A percentile compares a stretch with the other conserved stretches of the same genome.
These are phyloP conservation scores for Cadophora sp. DNA, from an alignment of 2,329 filamentous ascomycete species.

Conservation along the genomic window DNA sequence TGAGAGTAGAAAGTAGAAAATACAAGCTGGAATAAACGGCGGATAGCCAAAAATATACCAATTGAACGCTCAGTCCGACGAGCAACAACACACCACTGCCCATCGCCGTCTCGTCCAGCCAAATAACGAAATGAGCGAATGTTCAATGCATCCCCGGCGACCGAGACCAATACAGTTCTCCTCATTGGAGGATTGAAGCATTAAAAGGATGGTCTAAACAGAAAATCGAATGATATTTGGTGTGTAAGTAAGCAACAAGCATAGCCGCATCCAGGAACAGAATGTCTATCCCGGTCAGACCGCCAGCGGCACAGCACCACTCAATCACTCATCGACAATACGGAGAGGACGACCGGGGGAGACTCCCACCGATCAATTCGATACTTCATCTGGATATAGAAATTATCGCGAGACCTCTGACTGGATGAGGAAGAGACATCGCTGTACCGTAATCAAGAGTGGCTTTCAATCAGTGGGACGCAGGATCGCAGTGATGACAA, in stretches of 20 bases:
- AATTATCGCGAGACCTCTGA: neutral
- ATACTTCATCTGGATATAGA: neutral
- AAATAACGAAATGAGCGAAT: neutral
- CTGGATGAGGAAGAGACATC: neutral
- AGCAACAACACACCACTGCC: neutral
- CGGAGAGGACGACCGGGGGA: neutral
- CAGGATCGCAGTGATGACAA: neutral
- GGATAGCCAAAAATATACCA: neutral
- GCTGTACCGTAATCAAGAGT: slow-evolving; percentile 3
- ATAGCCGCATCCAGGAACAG: slow-evolving; percentile 13
- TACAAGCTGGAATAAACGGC: neutral
- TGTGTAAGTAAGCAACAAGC: neutral
- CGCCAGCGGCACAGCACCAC: neutral
- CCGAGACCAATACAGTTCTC: neutral
- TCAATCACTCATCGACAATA: neutral
- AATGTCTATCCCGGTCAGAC: neutral
- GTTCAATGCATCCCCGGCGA: neutral
- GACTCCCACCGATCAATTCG: no score
- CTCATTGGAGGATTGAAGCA: neutral
- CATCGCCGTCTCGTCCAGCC: neutral
- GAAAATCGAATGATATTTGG: neutral
- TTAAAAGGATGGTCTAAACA: neutral
- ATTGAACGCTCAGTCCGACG: neutral
- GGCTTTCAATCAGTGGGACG: neutral
- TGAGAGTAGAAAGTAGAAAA: no score